A percentile compares a stretch with the other conserved stretches of the same genome.
phyloP scores from a whole-genome alignment of 1,139 yeast species.

The Wickerhamiella pararugosa region DNA sequence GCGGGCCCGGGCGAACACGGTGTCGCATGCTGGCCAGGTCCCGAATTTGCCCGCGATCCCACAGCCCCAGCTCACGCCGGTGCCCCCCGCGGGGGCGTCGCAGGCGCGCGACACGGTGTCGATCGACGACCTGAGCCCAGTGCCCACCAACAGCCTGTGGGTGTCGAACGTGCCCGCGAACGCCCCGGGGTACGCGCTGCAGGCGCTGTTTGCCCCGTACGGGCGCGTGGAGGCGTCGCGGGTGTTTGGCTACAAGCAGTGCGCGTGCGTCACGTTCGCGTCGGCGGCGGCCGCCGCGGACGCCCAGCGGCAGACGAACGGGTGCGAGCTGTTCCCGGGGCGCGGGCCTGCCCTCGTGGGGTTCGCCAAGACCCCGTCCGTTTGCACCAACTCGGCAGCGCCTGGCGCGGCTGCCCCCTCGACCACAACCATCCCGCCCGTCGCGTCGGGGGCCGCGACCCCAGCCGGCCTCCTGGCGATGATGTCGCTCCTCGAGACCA shows the following conservation, averaged over 20 bases:
- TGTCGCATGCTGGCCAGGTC: neutral
- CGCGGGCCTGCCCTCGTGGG: constrained; percentile 29
- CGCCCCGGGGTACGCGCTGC: constrained; percentile 31
- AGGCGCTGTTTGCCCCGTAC: constrained; percentile 35
- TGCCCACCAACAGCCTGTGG: constrained; percentile 64
- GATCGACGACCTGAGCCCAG: constrained; percentile 13
- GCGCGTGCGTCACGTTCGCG: constrained; percentile 63
- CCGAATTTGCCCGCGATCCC: neutral
- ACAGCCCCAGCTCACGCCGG: neutral
- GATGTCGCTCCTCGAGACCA: constrained; percentile 17
- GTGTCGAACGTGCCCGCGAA: constrained; percentile 59
- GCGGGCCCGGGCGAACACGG: constrained; percentile 4
- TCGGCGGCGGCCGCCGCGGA: constrained; percentile 60
- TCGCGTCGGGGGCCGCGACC: neutral
- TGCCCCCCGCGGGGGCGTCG: neutral
- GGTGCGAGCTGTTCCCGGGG: constrained; percentile 70
- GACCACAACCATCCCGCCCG: neutral
- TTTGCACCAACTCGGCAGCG: neutral
- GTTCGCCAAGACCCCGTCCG: constrained; percentile 24
- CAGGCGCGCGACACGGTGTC: constrained; percentile 7
- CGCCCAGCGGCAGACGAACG: constrained; percentile 63
- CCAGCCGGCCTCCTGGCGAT: constrained; percentile 14
- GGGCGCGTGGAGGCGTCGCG: constrained; percentile 47
- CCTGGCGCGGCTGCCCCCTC: neutral
- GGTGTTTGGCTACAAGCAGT: constrained; percentile 35